Evolutionary conservation across 139 green algal genomes (phyloP), one percentile per base, ranked within the genome.

Genomic region (Chlorella sp.): DNA sequence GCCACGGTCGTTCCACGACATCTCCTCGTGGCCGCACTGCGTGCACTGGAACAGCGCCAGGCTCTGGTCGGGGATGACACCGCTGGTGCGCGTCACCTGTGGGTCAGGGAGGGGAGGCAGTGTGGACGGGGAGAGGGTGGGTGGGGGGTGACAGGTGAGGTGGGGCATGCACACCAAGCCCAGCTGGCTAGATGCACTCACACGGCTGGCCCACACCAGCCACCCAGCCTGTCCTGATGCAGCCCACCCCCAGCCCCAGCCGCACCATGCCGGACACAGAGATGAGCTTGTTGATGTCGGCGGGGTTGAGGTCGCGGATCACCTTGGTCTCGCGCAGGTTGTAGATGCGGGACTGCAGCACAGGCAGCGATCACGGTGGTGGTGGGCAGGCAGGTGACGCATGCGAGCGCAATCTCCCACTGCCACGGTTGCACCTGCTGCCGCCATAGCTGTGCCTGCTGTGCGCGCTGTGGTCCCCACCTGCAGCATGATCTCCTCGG

Each of bases 231-330:
- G 51, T 21, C 51, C 51, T 23, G 12, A 7, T 11, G 44, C 44
- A 7, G 11, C 7, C 44, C 44, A 7, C 44, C 7, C 44, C 44
- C 44, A 7, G 11, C 7, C 51, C 51, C 51, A 20, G 12, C n/a
- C 51, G 51, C 51, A 60, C 93, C 97, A 99, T 99, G 87, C 97
- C 97, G 64, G 91, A 88, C 34, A 99, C 94, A 44, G 92, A 90
- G 57, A 99, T 93, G 68, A 99, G 91, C 34, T 87, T 94, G 91
- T 97, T 94, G 73, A 99, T 96, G 86, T 99, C 95, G 2, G 90
- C 86, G n/a, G 97, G 97, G 88, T 99, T 95, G 51, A 99, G 91
- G 79, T 98, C 97, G 12, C 97, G 92, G 90, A 99, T 98, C 20
- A 94, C 85, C 73, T 94, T 91, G 34, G 78, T 87, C 69, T 93